phyloP scores from a whole-genome alignment of 306 rosid genomes.

The Canavalia gladiata region DNA sequence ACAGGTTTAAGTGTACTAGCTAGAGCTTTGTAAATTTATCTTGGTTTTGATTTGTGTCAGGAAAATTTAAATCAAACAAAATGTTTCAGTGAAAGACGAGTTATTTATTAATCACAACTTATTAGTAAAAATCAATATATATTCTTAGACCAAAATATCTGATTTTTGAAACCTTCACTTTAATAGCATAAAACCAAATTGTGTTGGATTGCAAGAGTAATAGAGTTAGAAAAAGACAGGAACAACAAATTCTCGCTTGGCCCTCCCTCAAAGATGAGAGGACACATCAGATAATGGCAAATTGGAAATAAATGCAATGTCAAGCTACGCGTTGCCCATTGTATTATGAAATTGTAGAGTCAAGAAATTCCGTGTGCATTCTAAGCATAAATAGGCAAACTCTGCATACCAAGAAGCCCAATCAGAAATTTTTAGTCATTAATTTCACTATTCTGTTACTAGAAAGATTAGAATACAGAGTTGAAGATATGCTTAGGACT shows the following conservation, averaged over 20 bases:
- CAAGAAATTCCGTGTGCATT: background rate
- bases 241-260: background rate
- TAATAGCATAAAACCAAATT: background rate
- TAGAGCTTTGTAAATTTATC: background rate
- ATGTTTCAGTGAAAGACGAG: background rate
- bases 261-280: constrained; percentile 12
- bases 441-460: too few relatives aligned
- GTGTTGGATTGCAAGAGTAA: background rate
- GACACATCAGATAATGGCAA: background rate
- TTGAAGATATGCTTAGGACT: too few relatives aligned
- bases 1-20: background rate
- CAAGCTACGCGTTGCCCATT: background rate
- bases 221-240: background rate
- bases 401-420: too few relatives aligned
- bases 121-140: too few relatives aligned
- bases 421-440: too few relatives aligned
- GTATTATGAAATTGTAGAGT: background rate
- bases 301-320: constrained; percentile 9
- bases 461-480: too few relatives aligned
- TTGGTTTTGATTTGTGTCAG: background rate
- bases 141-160: too few relatives aligned
- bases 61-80: background rate
- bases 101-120: background rate
- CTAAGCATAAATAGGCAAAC: background rate
- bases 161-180: background rate